Base-by-base conservation (phyloP, 1,139 yeast species). In the Hansenula lynferdii region DNA sequence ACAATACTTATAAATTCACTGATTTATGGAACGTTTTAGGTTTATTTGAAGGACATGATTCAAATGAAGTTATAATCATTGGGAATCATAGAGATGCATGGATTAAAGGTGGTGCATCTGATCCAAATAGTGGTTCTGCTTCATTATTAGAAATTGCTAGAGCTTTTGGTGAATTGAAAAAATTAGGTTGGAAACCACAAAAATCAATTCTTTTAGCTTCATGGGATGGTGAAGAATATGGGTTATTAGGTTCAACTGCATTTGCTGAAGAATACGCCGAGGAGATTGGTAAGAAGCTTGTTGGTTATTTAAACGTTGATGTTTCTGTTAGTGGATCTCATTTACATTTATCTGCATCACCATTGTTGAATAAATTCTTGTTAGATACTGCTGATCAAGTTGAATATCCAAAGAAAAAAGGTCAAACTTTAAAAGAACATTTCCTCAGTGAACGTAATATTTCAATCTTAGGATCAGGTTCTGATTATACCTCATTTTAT, bases 171-270 rank as follows among this genome's bases (percentile, higher is more conserved):
- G 69, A 64, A 38, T 69, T 89, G 34, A 50, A 56, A 30, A 52
- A 61, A 38, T 42, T 53, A 2, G 85, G 85, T 8, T 81, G 83
- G 83, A 68, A 67, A 49, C 87, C 87, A n/a, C 57, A 66, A 37
- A 69, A 83, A 50, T 73, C 83, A 1, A 75, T 81, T 38, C 44
- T 65, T 35, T 65, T 80, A 32, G 85, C 80, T 0, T 75, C 83
- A 17, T 80, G 86, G 86, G 87, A 81, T 53, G 89, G 84, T 41
- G 87, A 81, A 57, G 87, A 81, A 57, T 77, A 77, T 46, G 86
- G 79, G 0, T 59, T 81, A 21, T 51, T 81, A 14, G 87, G 89
- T 1, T 76, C 84, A 3, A 81, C 86, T 5, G 86, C 79, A 42
- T 79, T 70, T 69, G 86, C 82, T 22, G 86, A 80, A 54, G 77